A percentile compares a stretch with the other conserved stretches of the same genome.
These are phyloP conservation scores for Ophiostoma novo-ulmi DNA, from an alignment of 2,329 filamentous ascomycete genomes.

Conservation along the genomic window DNA sequence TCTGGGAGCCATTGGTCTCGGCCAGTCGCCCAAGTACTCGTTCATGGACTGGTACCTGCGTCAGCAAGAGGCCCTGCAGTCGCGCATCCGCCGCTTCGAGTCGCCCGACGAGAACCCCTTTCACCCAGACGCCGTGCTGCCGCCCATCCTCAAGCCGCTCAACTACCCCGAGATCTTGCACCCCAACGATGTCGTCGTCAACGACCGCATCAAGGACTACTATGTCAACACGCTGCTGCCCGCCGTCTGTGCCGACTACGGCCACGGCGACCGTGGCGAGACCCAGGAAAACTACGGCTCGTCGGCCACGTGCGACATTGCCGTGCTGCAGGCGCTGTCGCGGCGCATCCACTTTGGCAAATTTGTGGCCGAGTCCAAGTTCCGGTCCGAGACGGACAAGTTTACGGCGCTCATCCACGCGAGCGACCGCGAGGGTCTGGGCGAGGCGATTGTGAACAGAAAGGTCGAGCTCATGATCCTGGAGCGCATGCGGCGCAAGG, in stretches of 20 bases:
- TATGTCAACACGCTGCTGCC: conserved; percentile 83
- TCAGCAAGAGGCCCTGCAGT: conserved; percentile 87
- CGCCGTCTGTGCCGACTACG: conserved; percentile 70
- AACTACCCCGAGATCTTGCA: conserved; percentile 85
- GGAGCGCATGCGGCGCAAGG: conserved; percentile 80
- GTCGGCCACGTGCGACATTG: conserved; percentile 83
- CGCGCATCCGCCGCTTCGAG: conserved; percentile 88
- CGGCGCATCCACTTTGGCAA: conserved; percentile 95
- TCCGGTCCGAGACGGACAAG: conserved; percentile 70
- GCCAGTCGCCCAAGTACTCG: conserved; percentile 50
- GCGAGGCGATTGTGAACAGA: conserved; percentile 81
- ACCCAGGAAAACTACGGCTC: conserved; percentile 93
- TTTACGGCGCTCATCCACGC: conserved; percentile 80
- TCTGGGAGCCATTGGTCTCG: conserved; percentile 13
- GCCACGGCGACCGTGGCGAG: conserved; percentile 74
- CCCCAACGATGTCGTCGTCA: conserved; percentile 84
- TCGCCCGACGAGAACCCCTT: conserved; percentile 97
- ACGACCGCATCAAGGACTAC: conserved; percentile 75
- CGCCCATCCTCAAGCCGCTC: conserved; percentile 79
- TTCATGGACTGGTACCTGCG: conserved; percentile 92
- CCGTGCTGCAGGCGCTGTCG: conserved; percentile 81
- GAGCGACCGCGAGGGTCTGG: conserved; percentile 74
- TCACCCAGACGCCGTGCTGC: conserved; percentile 75
- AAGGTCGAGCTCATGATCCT: conserved; percentile 89
- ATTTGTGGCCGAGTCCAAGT: conserved; percentile 96